These are phyloP conservation scores for Ampelocalamus luodianensis DNA, from an alignment of 176 grass and related monocot genomes.

Conservation along the genomic window DNA sequence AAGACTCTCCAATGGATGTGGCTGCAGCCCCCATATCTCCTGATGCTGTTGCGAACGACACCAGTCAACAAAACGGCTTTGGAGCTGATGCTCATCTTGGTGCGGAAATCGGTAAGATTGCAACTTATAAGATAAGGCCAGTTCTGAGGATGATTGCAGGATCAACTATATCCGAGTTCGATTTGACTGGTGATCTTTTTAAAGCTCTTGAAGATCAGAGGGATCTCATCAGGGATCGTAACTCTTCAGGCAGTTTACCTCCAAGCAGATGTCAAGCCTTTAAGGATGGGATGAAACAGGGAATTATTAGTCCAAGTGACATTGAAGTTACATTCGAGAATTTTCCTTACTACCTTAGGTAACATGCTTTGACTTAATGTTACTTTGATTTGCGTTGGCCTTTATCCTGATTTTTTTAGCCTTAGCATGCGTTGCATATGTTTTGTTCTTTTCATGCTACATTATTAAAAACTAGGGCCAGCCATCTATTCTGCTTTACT, in stretches of 20 bases:
- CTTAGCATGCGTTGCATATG: conserved; percentile 19
- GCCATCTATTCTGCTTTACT: conserved; percentile 17
- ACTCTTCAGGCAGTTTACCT: conserved; percentile 57
- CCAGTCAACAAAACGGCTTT: conserved; percentile 55
- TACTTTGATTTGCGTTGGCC: conserved; percentile 33
- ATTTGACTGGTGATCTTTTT: conserved; percentile 81
- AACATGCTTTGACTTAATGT: conserved; percentile 45
- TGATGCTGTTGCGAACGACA: conserved; percentile 59
- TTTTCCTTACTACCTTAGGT: conserved; percentile 99
- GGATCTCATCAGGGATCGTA: conserved; percentile 67
- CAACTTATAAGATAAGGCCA: conserved; percentile 76
- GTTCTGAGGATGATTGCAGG: conserved; percentile 76
- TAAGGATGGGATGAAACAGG: conserved; percentile 90
- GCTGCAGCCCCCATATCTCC: conserved; percentile 52
- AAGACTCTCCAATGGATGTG: conserved; percentile 64
- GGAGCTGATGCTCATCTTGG: conserved; percentile 60
- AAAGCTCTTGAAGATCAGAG: conserved; percentile 89
- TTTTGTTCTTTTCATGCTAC: conserved; percentile 23
- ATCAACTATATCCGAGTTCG: conserved; percentile 71
- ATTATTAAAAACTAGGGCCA: conserved; percentile 30
- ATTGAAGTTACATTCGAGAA: conserved; percentile 87
- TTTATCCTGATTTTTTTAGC: conserved; percentile 25
- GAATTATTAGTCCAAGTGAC: conserved; percentile 79
- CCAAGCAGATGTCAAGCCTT: conserved; percentile 80
- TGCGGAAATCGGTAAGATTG: conserved; percentile 69